Base-by-base conservation (phyloP, 257 asterid genomes). In the Paulownia fortunei region DNA sequence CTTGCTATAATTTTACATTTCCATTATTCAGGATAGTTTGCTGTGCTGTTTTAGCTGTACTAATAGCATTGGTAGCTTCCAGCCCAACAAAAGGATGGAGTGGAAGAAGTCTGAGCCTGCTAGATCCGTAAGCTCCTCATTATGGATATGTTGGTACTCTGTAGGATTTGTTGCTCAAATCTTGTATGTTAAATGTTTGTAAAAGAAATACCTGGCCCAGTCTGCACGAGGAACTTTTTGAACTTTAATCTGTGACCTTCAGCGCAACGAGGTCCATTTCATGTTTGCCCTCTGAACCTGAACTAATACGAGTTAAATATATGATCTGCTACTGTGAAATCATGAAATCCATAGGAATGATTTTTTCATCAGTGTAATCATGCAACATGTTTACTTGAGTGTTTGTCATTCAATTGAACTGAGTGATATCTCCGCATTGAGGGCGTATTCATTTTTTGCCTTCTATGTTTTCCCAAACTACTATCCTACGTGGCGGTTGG, bases 71-170 rank as follows among this genome's bases (percentile, higher is more conserved):
- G 84, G 97, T 93, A 79, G 98, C 99, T 85, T 93, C 99, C 76
- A 93, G 99, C 88, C 99, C 99, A 80, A 96, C 99, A 16, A 88
- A 83, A 86, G 99, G 99, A 76, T 96, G 99, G 99, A 96, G 99
- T 80, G 99, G 99, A 67, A 84, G 99, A 79, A 96, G 99, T 79
- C 85, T 96, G 84, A 96, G 99, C 84, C 90, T 93, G 83, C 99
- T 96, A 54, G 99, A 96, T 84, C 99, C 98, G 99, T 96, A 83
- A 86, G 95, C 82, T 69, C 73, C 64, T 80, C 37, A 27, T 18
- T 46, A 39, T 49, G 5, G 44, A 32, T 60, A 54, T 68, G 49
- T 10, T 24, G 27, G 55, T 65, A n/a, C n/a, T n/a, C n/a, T 65
- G 5, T 80, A n/a, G 5, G 24, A 32, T 11, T 55, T 37, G 37